Percentiles rank a stretch among this genome's conserved stretches.
Evolutionary conservation across 2,329 filamentous ascomycete genomes (phyloP).

Genomic region (Pezizomycotina sp.): DNA sequence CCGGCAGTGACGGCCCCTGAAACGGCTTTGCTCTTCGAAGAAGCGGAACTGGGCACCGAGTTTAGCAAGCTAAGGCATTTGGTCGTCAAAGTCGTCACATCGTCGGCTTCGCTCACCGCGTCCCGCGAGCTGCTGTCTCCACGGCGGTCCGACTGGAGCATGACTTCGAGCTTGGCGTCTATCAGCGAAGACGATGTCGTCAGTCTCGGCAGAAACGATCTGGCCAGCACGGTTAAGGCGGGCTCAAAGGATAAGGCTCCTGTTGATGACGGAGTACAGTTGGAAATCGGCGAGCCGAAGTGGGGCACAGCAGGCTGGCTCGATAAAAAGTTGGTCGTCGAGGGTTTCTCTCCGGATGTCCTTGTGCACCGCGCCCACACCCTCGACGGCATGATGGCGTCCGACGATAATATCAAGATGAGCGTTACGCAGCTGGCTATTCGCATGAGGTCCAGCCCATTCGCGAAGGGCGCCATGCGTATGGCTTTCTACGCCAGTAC

Average conservation of each 20-base stretch:
- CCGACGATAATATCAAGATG: conserved; percentile 29
- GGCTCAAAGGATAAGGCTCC: neutral
- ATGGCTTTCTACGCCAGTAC: conserved; percentile 29
- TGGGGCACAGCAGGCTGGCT: conserved; percentile 27
- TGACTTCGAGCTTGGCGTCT: conserved; percentile 6
- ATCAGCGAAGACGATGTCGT: conserved; percentile 22
- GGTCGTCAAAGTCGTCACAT: conserved; percentile 26
- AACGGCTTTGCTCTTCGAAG: conserved; percentile 24
- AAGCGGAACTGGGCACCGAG: conserved; percentile 23
- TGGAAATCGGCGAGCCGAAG: conserved; percentile 18
- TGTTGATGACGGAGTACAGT: neutral
- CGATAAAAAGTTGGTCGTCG: conserved; percentile 24
- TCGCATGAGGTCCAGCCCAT: conserved; percentile 26
- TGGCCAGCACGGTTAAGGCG: neutral
- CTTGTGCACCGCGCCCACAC: conserved; percentile 23
- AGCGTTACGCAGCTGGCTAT: conserved; percentile 28
- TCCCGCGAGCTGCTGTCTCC: conserved; percentile 18
- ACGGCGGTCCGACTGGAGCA: neutral
- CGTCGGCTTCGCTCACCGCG: conserved; percentile 27
- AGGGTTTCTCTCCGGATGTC: conserved; percentile 28
- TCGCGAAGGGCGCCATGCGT: conserved; percentile 28
- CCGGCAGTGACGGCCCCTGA: neutral
- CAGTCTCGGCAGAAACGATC: no score
- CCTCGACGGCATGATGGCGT: conserved; percentile 29
- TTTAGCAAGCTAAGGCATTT: conserved; percentile 25